phyloP scores from a whole-genome alignment of 345 rosid species.

The Bruguiera parviflora region DNA sequence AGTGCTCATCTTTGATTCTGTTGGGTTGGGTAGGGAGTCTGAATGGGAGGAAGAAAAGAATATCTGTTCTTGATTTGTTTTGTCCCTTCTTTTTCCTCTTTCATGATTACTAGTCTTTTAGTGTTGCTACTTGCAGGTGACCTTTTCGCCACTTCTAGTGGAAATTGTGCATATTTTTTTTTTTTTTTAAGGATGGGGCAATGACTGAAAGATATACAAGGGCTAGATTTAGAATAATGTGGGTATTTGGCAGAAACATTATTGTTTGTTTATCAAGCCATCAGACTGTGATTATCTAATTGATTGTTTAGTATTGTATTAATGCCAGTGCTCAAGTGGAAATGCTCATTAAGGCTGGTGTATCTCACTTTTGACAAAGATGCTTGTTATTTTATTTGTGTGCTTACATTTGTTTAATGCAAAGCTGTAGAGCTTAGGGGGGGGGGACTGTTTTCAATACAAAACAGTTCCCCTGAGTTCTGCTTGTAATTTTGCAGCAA shows the following conservation, averaged over 20 bases:
- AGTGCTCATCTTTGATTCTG: constrained; percentile 24
- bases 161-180: constrained; percentile 34
- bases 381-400: constrained; percentile 14
- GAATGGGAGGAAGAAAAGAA: constrained; percentile 38
- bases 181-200: constrained; percentile 22
- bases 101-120: constrained; percentile 11
- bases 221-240: constrained; percentile 21
- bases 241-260: constrained; percentile 24
- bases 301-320: constrained; percentile 17
- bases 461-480: background rate
- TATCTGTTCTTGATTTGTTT: constrained; percentile 54
- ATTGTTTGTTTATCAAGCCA: constrained; percentile 14
- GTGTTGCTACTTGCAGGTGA: background rate
- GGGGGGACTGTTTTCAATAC: background rate
- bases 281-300: constrained; percentile 17
- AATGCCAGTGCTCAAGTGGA: constrained; percentile 14
- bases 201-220: constrained; percentile 9
- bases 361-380: constrained; percentile 35
- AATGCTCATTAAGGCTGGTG: constrained; percentile 16
- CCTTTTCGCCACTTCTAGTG: constrained; percentile 30
- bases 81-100: constrained; percentile 23
- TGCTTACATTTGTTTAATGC: constrained; percentile 12
- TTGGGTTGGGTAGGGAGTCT: constrained; percentile 35
- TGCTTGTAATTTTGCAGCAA: constrained; percentile 3
- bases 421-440: constrained; percentile 12